Evolutionary conservation across 2,329 filamentous ascomycete species (phyloP).

Genomic region (Aureobasidium pullulans): DNA sequence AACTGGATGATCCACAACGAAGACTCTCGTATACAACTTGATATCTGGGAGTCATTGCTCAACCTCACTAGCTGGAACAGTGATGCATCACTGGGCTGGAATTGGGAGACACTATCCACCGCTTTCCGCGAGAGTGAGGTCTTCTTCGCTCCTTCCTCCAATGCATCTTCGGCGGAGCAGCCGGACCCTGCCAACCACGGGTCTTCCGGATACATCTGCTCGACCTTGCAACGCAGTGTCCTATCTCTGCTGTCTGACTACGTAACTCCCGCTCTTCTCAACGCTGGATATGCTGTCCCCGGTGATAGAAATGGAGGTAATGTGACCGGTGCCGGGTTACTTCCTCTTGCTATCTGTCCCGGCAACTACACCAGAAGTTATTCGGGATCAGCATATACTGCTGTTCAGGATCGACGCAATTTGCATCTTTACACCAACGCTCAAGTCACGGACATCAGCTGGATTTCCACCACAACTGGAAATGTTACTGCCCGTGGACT

Average conservation of each 20-base stretch:
- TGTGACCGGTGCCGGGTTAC: slow-evolving; percentile 7
- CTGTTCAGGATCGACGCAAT: neutral
- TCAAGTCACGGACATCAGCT: neutral
- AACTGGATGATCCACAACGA: slow-evolving; percentile 7
- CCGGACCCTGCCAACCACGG: neutral
- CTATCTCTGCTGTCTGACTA: neutral
- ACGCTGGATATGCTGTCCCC: neutral
- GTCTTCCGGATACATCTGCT: neutral
- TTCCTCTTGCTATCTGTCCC: slow-evolving; percentile 4
- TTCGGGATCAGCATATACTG: slow-evolving; percentile 8
- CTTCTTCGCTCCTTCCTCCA: neutral
- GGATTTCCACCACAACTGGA: neutral
- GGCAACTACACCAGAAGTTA: slow-evolving; percentile 3
- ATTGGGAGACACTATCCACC: neutral
- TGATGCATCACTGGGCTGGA: neutral
- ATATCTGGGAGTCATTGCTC: slow-evolving; percentile 5
- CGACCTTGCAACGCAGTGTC: slow-evolving; percentile 4
- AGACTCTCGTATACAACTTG: slow-evolving; percentile 2
- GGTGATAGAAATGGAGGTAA: neutral
- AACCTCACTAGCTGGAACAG: slow-evolving; percentile 8
- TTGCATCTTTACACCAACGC: neutral
- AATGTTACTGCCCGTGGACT: slow-evolving; percentile 3
- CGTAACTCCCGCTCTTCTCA: neutral
- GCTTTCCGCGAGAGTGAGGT: neutral
- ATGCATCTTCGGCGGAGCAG: neutral